Conservation (phyloP, 768 basidiomycete species). For the Lactarius hengduanensis region DNA sequence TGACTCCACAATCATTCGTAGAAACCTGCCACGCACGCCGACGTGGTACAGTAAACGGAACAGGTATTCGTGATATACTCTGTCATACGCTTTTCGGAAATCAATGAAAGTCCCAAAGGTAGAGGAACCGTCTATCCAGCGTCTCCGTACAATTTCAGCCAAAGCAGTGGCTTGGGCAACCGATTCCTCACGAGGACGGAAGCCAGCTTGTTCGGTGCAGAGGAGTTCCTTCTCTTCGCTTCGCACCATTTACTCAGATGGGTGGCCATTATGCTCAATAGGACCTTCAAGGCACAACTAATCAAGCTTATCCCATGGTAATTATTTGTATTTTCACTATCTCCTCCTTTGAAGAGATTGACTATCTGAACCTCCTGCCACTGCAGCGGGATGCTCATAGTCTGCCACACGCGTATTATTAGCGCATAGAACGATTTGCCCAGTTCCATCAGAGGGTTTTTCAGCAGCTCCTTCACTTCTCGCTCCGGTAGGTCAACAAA, state of each 20-base stretch:
- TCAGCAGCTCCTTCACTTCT: not conserved
- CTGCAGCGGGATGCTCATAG: not conserved
- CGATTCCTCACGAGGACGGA: slow-evolving; percentile 23
- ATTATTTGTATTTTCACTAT: slow-evolving; percentile 18
- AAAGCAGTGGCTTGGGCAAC: slow-evolving; percentile 23
- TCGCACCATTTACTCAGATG: not conserved
- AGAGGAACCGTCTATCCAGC: not conserved
- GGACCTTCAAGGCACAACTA: slow-evolving; percentile 18
- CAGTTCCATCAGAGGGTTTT: not conserved
- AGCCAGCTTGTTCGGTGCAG: slow-evolving; percentile 17
- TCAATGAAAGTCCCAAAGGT: slow-evolving; percentile 26
- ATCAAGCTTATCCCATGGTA: slow-evolving; percentile 28
- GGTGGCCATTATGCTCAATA: slow-evolving; percentile 18
- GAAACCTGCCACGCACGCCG: slow-evolving; percentile 4
- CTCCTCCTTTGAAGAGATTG: slow-evolving; percentile 24
- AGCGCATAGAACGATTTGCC: not conserved
- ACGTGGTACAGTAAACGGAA: slow-evolving; percentile 19
- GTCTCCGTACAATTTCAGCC: slow-evolving; percentile 25
- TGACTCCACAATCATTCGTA: slow-evolving; percentile 4
- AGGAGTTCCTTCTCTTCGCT: not conserved
- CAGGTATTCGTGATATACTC: slow-evolving; percentile 22
- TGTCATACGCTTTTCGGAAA: slow-evolving; percentile 27
- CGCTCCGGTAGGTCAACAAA: not conserved
- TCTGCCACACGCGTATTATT: fast-evolving
- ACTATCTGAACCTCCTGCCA: slow-evolving; percentile 23